These are phyloP conservation scores for Eucalyptus marginata DNA, from an alignment of 345 rosid species.

Conservation along the genomic window DNA sequence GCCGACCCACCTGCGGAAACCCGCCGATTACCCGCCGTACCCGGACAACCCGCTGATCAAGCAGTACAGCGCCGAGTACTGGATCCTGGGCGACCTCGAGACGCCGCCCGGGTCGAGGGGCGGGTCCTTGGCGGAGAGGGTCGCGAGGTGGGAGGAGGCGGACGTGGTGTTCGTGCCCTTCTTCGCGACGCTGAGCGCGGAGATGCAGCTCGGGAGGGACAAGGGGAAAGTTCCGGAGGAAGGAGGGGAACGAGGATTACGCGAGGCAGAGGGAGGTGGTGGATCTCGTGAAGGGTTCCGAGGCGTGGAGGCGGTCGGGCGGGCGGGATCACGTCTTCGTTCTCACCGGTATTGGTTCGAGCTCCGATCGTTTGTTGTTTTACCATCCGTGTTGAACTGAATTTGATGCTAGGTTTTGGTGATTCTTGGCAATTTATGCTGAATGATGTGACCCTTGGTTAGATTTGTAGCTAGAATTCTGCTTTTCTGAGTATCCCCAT, in stretches of 20 bases:
- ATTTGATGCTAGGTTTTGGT: neutral
- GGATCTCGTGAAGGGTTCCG: slow-evolving; percentile 43
- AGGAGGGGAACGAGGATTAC: slow-evolving; percentile 65
- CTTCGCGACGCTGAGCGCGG: slow-evolving; percentile 80
- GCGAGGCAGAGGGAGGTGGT: slow-evolving; percentile 61
- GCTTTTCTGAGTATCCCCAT: neutral
- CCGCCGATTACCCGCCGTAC: slow-evolving; percentile 33
- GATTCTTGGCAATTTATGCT: neutral
- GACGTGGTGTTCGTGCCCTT: slow-evolving; percentile 90
- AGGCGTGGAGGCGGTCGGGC: slow-evolving; percentile 71
- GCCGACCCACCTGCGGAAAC: slow-evolving; percentile 2
- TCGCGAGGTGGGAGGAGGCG: slow-evolving; percentile 32
- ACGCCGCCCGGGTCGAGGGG: slow-evolving; percentile 32
- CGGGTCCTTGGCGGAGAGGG: slow-evolving; percentile 57
- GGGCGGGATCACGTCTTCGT: slow-evolving; percentile 94
- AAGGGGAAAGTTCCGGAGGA: slow-evolving; percentile 57
- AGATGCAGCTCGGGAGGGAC: slow-evolving; percentile 78
- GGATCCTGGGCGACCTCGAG: slow-evolving; percentile 88
- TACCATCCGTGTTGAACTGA: neutral
- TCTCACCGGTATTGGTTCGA: slow-evolving; percentile 46
- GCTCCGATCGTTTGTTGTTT: neutral
- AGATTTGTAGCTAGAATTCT: neutral
- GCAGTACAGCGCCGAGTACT: slow-evolving; percentile 97
- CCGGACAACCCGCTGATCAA: slow-evolving; percentile 82
- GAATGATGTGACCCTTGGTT: neutral